A percentile compares a stretch with the other conserved stretches of the same genome.
phyloP scores from a whole-genome alignment of 768 basidiomycete genomes.

The Leccinum arenicola region DNA sequence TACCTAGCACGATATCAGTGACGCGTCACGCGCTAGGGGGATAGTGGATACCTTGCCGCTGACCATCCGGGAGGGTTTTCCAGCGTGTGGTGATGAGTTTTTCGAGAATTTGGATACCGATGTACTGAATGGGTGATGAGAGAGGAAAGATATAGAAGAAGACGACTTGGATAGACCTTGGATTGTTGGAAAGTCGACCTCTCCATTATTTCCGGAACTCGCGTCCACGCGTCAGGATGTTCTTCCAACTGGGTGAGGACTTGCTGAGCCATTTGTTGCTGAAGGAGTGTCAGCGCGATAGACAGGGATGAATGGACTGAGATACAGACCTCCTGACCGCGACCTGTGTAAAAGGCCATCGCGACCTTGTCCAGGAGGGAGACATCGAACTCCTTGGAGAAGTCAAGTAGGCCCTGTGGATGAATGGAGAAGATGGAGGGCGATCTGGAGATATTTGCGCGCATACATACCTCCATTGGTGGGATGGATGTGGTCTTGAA shows the following conservation, averaged over 20 bases:
- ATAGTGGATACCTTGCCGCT: conserved; percentile 69
- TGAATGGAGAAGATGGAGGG: conserved; percentile 4
- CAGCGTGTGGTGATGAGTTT: conserved; percentile 92
- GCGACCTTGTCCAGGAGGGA: conserved; percentile 90
- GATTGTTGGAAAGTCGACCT: conserved; percentile 79
- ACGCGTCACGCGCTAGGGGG: conserved; percentile 3
- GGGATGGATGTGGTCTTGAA: conserved; percentile 12
- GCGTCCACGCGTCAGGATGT: conserved; percentile 93
- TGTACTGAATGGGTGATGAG: conserved; percentile 59
- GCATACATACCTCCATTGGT: conserved; percentile 38
- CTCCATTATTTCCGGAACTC: conserved; percentile 92
- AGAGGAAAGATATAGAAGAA: not conserved
- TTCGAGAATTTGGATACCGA: conserved; percentile 95
- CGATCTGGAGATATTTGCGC: not conserved
- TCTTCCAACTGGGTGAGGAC: conserved; percentile 96
- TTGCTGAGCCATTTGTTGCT: conserved; percentile 97
- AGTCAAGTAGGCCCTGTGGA: conserved; percentile 82
- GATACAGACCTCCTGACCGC: conserved; percentile 71
- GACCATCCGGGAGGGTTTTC: conserved; percentile 93
- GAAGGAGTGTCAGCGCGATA: conserved; percentile 13
- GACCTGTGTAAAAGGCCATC: conserved; percentile 84
- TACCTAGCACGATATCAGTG: conserved; percentile 49
- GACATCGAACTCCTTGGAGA: conserved; percentile 92
- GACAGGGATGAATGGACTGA: conserved; percentile 1
- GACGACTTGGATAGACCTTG: conserved; percentile 50